A percentile compares a stretch with the other conserved stretches of the same genome.
Evolutionary conservation across 176 grass and related monocot species (phyloP).

Genomic region (Lolium multiflorum): DNA sequence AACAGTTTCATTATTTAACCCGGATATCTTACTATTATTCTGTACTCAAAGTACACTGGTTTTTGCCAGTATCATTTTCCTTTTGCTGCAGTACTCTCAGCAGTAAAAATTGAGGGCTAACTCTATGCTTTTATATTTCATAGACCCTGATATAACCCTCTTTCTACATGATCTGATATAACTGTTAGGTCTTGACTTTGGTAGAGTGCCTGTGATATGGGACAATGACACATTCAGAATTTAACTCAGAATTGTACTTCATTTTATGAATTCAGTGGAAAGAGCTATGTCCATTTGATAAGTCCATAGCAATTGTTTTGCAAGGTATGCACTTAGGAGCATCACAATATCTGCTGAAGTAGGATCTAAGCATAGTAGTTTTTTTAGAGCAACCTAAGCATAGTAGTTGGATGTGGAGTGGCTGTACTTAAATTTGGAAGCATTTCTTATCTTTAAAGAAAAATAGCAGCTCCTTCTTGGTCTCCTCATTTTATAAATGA

Average conservation of each 20-base stretch:
- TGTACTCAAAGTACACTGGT: neutral
- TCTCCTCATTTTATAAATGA: neutral
- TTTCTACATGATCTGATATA: neutral
- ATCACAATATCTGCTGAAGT: neutral
- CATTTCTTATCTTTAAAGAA: neutral
- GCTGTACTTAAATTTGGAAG: too few relatives aligned
- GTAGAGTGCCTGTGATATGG: neutral
- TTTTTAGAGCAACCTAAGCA: too few relatives aligned
- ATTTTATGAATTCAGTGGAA: neutral
- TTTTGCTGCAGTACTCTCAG: neutral
- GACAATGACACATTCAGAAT: neutral
- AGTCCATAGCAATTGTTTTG: neutral
- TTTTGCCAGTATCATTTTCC: neutral
- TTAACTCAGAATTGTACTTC: neutral
- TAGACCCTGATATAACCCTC: too few relatives aligned
- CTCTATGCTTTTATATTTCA: neutral
- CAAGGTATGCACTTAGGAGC: neutral
- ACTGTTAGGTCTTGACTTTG: neutral
- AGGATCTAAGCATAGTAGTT: too few relatives aligned
- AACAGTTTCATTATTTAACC: neutral
- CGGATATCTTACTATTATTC: neutral
- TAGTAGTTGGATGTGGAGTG: too few relatives aligned
- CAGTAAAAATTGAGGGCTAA: neutral
- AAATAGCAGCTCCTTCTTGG: neutral
- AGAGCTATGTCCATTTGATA: neutral